phyloP scores from a whole-genome alignment of 768 basidiomycete species.

The Pleurotus citrinopileatus region DNA sequence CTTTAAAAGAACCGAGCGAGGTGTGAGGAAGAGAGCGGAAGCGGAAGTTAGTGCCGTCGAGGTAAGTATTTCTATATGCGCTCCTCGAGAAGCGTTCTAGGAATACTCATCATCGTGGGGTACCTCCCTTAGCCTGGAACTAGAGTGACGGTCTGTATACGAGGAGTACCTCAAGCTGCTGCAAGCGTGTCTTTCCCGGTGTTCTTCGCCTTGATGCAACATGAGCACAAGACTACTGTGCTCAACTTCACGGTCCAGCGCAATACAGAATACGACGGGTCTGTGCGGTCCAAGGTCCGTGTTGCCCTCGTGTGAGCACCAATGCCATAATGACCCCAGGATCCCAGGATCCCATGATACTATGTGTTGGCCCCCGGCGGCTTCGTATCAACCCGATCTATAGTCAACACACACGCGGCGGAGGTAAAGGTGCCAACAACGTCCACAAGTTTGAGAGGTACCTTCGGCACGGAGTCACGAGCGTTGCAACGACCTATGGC shows the following conservation, averaged over 20 bases:
- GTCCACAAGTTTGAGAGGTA: slow-evolving; percentile 96
- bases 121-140: slow-evolving; percentile 62
- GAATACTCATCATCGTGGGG: not conserved
- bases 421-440: slow-evolving; percentile 90
- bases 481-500: slow-evolving; percentile 85
- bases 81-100: not conserved
- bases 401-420: slow-evolving; percentile 89
- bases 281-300: slow-evolving; percentile 85
- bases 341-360: slow-evolving; percentile 76
- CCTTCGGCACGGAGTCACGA: slow-evolving; percentile 76
- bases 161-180: slow-evolving; percentile 69
- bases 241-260: slow-evolving; percentile 91
- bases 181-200: slow-evolving; percentile 48
- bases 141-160: slow-evolving; percentile 74
- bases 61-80: slow-evolving; percentile 43
- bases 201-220: slow-evolving; percentile 82
- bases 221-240: slow-evolving; percentile 95
- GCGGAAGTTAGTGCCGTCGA: slow-evolving; percentile 58
- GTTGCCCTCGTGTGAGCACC: not conserved
- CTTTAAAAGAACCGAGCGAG: slow-evolving; percentile 80
- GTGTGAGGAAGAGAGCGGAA: slow-evolving; percentile 63
- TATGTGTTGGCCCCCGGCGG: slow-evolving; percentile 88
- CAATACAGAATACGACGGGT: slow-evolving; percentile 90
- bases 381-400: slow-evolving; percentile 84
- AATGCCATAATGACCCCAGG: slow-evolving; percentile 6